Evolutionary conservation across 495 filamentous ascomycete species (phyloP).

Genomic region (Cudoniella acicularis): DNA sequence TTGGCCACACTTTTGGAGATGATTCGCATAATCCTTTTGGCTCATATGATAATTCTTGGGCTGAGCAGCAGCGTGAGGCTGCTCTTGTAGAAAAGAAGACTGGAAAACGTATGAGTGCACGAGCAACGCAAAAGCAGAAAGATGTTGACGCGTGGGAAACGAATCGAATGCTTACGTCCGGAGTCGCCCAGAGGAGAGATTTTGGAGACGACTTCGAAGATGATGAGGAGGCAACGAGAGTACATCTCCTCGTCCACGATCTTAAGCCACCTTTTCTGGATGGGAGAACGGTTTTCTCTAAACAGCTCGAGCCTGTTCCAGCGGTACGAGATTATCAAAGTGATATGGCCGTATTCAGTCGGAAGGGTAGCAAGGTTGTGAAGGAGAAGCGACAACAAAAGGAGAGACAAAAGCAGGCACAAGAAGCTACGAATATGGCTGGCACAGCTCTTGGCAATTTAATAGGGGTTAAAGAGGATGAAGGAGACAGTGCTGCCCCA

Average conservation of each 20-base stretch:
- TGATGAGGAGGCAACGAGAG: slow-evolving; percentile 84
- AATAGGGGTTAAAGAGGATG: slow-evolving; percentile 93
- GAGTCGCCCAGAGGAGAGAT: slow-evolving; percentile 86
- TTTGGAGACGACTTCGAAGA: slow-evolving; percentile 79
- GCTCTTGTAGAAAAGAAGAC: slow-evolving; percentile 72
- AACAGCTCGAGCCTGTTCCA: slow-evolving; percentile 92
- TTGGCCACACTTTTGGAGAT: slow-evolving; percentile 73
- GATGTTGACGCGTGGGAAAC: slow-evolving; percentile 98
- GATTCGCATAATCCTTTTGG: slow-evolving; percentile 70
- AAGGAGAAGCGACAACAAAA: slow-evolving; percentile 86
- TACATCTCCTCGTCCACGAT: slow-evolving; percentile 92
- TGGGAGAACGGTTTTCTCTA: slow-evolving; percentile 92
- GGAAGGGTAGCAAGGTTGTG: slow-evolving; percentile 92
- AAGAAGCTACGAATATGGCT: slow-evolving; percentile 90
- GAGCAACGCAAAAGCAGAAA: slow-evolving; percentile 78
- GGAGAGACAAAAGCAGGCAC: slow-evolving; percentile 91
- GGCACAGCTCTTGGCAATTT: slow-evolving; percentile 91
- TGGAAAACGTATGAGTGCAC: slow-evolving; percentile 63
- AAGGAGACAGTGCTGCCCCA: slow-evolving; percentile 81
- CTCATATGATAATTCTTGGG: slow-evolving; percentile 59
- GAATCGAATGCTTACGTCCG: slow-evolving; percentile 96
- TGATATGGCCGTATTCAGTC: slow-evolving; percentile 97
- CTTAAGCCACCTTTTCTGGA: slow-evolving; percentile 94
- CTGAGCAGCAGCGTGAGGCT: slow-evolving; percentile 68
- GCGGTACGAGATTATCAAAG: slow-evolving; percentile 93